A percentile compares a stretch with the other conserved stretches of the same genome.
Conservation (phyloP, 202 grass and related monocot species). For the Cymbopogon flexuosus region DNA sequence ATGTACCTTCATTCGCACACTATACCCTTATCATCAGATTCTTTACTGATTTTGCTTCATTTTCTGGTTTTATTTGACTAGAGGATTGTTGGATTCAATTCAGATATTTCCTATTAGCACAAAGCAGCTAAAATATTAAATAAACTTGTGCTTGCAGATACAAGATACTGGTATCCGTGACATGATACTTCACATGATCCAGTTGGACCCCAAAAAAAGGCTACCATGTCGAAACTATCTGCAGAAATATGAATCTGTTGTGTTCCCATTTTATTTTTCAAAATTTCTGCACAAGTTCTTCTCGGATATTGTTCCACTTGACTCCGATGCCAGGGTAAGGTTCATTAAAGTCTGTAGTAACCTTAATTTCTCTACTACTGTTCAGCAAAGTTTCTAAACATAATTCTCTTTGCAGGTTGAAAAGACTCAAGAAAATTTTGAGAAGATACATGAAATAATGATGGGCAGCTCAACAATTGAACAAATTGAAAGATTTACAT, state of each 20-base stretch:
- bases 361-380: background rate
- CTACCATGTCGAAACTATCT: constrained; percentile 77
- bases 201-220: constrained; percentile 86
- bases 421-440: constrained; percentile 68
- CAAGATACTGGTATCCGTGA: constrained; percentile 86
- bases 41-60: background rate
- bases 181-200: constrained; percentile 99
- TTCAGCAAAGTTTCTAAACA: constrained; percentile 17
- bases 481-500: constrained; percentile 23
- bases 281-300: constrained; percentile 93
- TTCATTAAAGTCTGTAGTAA: constrained; percentile 13
- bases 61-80: background rate
- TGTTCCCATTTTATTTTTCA: constrained; percentile 92
- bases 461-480: constrained; percentile 39
- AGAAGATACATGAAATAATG: constrained; percentile 77
- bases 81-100: background rate
- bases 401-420: constrained; percentile 52
- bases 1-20: background rate
- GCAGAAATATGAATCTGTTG: constrained; percentile 72
- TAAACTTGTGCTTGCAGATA: constrained; percentile 63
- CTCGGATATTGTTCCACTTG: constrained; percentile 83
- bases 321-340: constrained; percentile 87
- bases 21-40: background rate
- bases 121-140: constrained; percentile 2
- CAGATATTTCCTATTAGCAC: constrained; percentile 20